Conservation (phyloP, 768 basidiomycete genomes). For the Lactarius trivialis region DNA sequence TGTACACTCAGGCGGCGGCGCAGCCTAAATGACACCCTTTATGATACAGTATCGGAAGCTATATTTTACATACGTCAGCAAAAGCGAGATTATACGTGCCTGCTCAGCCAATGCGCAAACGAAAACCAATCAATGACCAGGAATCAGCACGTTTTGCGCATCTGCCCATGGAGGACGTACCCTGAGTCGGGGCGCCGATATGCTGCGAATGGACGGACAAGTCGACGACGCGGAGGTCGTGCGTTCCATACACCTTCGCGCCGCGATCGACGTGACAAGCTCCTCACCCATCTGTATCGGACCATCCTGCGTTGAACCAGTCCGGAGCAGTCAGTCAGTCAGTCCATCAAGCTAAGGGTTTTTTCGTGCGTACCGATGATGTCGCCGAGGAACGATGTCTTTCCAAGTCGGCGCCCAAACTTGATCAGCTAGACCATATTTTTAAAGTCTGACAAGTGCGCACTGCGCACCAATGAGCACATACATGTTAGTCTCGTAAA, state of each 20-base stretch:
- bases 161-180: constrained; percentile 26
- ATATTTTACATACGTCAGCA: background rate
- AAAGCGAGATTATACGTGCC: constrained; percentile 27
- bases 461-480: too few species aligned
- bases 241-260: constrained; percentile 48
- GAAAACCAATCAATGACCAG: constrained; percentile 22
- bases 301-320: constrained; percentile 28
- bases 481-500: too few species aligned
- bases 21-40: constrained; percentile 19
- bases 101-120: constrained; percentile 44
- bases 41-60: constrained; percentile 31
- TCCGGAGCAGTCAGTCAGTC: constrained; percentile 9
- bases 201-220: constrained; percentile 47
- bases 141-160: background rate
- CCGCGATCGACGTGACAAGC: constrained; percentile 20
- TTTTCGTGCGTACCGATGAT: constrained; percentile 23
- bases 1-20: background rate
- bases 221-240: too few species aligned
- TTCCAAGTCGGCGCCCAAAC: constrained; percentile 5
- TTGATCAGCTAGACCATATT: too few species aligned
- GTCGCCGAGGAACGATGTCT: constrained; percentile 26
- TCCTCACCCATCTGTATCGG: constrained; percentile 29
- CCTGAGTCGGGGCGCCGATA: constrained; percentile 41
- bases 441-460: too few species aligned
- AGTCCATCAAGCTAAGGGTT: background rate